phyloP scores from a whole-genome alignment of 2,329 filamentous ascomycete species.

The Nothophaeocryptopus gaeumannii region DNA sequence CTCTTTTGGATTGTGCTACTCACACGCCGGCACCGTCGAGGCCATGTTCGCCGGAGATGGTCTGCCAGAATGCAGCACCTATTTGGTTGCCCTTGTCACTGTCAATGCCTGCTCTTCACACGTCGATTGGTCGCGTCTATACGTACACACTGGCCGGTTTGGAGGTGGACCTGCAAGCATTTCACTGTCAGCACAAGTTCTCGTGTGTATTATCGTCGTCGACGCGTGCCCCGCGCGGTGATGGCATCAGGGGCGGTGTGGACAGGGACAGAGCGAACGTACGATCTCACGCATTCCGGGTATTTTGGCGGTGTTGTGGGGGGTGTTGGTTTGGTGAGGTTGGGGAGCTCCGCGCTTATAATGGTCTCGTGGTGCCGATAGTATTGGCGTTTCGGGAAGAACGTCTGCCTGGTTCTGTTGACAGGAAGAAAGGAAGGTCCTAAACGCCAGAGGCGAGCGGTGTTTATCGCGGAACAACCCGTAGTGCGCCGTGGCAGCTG shows the following conservation, averaged over 20 bases:
- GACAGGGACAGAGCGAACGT: conserved; percentile 45
- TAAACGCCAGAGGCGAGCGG: conserved; percentile 2
- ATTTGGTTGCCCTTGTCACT: conserved; percentile 92
- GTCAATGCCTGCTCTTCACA: conserved; percentile 18
- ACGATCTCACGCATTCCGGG: conserved; percentile 68
- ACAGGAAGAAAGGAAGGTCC: conserved; percentile 7
- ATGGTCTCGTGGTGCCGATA: not conserved
- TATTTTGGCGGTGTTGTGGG: conserved; percentile 24
- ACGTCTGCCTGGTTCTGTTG: conserved; percentile 10
- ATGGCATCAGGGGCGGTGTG: conserved; percentile 22
- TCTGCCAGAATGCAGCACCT: conserved; percentile 95
- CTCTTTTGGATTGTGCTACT: conserved; percentile 42
- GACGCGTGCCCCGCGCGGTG: conserved; percentile 45
- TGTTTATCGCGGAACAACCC: not conserved
- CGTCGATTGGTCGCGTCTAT: conserved; percentile 28
- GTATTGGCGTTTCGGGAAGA: conserved; percentile 1
- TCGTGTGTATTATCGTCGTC: conserved; percentile 39
- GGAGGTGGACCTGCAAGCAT: conserved; percentile 84
- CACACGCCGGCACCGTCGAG: conserved; percentile 96
- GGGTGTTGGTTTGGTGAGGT: conserved; percentile 25
- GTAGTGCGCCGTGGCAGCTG: too few species aligned
- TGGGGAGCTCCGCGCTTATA: not conserved
- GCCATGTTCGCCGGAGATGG: conserved; percentile 71
- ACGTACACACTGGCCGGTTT: conserved; percentile 99
- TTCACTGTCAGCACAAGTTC: conserved; percentile 56